Percentiles rank a stretch among this genome's conserved stretches.
These are phyloP conservation scores for Globisporangium sylvaticum DNA, from an alignment of 352 stramenopile genomes.

Conservation along the genomic window DNA sequence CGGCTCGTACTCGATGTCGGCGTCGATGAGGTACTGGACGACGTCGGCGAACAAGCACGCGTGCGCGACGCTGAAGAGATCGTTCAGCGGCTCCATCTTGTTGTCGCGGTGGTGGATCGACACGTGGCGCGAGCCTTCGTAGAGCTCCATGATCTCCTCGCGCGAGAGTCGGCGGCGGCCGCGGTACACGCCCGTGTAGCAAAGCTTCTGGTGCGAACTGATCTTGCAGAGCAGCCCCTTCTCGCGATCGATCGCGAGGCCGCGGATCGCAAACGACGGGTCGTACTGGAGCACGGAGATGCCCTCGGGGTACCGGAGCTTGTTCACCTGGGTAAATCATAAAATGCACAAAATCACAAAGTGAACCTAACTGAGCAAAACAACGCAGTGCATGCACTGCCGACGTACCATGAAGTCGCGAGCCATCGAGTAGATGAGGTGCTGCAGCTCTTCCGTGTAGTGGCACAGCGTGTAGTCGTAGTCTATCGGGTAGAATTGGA, in stretches of 20 bases:
- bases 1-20: constrained; percentile 88
- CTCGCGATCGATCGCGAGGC: constrained; percentile 91
- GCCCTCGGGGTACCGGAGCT: constrained; percentile 82
- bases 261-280: constrained; percentile 89
- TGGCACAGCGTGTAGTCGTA: constrained; percentile 95
- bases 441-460: constrained; percentile 89
- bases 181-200: constrained; percentile 71
- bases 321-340: constrained; percentile 36
- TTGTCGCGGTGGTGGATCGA: constrained; percentile 72
- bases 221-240: constrained; percentile 93
- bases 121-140: constrained; percentile 86
- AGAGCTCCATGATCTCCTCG: constrained; percentile 84
- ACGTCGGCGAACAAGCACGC: constrained; percentile 93
- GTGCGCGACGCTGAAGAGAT: constrained; percentile 92
- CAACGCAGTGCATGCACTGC: not conserved
- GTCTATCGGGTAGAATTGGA: constrained; percentile 37
- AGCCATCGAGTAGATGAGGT: constrained; percentile 92
- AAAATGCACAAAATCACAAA: not conserved
- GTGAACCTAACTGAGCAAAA: not conserved
- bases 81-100: constrained; percentile 91
- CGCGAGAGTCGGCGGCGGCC: constrained; percentile 81
- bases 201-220: constrained; percentile 92
- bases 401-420: constrained; percentile 71
- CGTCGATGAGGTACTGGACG: constrained; percentile 90
- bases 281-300: constrained; percentile 81